Conservation (phyloP, 495 filamentous ascomycete species). For the Penicillium chermesinum region DNA sequence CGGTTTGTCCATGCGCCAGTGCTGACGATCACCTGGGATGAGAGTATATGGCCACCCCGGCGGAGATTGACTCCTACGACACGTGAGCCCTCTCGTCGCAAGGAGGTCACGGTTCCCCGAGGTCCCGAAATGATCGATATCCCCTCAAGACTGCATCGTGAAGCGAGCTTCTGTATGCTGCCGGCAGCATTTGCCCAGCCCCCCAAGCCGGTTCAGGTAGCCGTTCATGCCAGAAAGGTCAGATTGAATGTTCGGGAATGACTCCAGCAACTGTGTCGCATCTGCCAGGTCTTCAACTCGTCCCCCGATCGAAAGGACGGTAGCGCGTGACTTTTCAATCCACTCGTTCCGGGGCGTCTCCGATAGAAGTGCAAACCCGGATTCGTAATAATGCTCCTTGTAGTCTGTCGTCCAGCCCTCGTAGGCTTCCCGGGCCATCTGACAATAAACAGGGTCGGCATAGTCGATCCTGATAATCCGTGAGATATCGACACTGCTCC, state of each 20-base stretch:
- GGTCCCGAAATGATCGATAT: slow-evolving; percentile 26
- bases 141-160: slow-evolving; percentile 21
- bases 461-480: slow-evolving; percentile 70
- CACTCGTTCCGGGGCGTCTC: slow-evolving; percentile 23
- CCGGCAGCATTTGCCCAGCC: slow-evolving; percentile 75
- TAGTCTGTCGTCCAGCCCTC: slow-evolving; percentile 54
- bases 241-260: slow-evolving; percentile 22
- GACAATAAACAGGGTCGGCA: slow-evolving; percentile 57
- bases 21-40: slow-evolving; percentile 66
- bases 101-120: slow-evolving; percentile 24
- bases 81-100: slow-evolving; percentile 13
- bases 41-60: slow-evolving; percentile 46
- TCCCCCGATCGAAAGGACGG: slow-evolving; percentile 15
- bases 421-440: slow-evolving; percentile 58
- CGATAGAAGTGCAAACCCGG: slow-evolving; percentile 25
- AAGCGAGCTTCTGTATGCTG: slow-evolving; percentile 55
- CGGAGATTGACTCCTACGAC: slow-evolving; percentile 51
- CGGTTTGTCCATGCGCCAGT: slow-evolving; percentile 73
- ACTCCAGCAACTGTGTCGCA: slow-evolving; percentile 15
- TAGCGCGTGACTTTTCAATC: slow-evolving; percentile 18
- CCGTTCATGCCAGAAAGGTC: slow-evolving; percentile 39
- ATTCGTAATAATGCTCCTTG: slow-evolving; percentile 22
- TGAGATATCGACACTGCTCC: slow-evolving; percentile 58
- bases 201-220: slow-evolving; percentile 60
- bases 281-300: slow-evolving; percentile 21